Percentiles rank a stretch among this genome's conserved stretches.
phyloP scores from a whole-genome alignment of 768 basidiomycete genomes.

The Suillus discolor region DNA sequence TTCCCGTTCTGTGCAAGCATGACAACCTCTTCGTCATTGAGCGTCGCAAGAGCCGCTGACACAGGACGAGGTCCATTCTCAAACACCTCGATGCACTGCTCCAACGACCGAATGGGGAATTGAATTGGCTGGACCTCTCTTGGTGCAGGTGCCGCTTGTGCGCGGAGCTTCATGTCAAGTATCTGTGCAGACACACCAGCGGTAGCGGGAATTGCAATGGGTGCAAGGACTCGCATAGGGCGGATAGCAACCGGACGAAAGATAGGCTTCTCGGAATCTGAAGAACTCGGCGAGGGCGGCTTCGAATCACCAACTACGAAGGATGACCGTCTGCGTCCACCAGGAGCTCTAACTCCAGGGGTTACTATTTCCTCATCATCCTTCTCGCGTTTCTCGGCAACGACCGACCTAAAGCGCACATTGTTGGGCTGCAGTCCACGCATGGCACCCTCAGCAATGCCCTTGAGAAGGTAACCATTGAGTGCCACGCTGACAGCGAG shows the following conservation, averaged over 20 bases:
- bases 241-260: constrained; percentile 7
- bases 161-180: constrained; percentile 36
- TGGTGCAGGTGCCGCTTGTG: constrained; percentile 20
- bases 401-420: constrained; percentile 32
- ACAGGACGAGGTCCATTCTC: constrained; percentile 71
- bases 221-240: constrained; percentile 16
- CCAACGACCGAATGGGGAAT: constrained; percentile 52
- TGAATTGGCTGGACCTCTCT: constrained; percentile 18
- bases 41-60: constrained; percentile 52
- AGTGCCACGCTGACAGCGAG: constrained; percentile 85
- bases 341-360: constrained; percentile 14
- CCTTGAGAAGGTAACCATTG: constrained; percentile 93
- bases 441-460: constrained; percentile 63
- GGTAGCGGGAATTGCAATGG: constrained; percentile 23
- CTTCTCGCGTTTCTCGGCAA: constrained; percentile 22
- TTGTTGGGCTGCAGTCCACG: constrained; percentile 31
- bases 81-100: constrained; percentile 80
- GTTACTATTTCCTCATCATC: constrained; percentile 24
- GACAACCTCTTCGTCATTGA: constrained; percentile 94
- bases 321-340: constrained; percentile 22
- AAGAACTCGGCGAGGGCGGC: not conserved
- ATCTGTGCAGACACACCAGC: constrained; percentile 31
- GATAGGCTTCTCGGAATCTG: constrained; percentile 23
- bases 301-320: constrained; percentile 28
- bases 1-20: constrained; percentile 87